Base-by-base conservation (phyloP, 805 yeast genomes). In the Myxozyma vanderwaltii region DNA sequence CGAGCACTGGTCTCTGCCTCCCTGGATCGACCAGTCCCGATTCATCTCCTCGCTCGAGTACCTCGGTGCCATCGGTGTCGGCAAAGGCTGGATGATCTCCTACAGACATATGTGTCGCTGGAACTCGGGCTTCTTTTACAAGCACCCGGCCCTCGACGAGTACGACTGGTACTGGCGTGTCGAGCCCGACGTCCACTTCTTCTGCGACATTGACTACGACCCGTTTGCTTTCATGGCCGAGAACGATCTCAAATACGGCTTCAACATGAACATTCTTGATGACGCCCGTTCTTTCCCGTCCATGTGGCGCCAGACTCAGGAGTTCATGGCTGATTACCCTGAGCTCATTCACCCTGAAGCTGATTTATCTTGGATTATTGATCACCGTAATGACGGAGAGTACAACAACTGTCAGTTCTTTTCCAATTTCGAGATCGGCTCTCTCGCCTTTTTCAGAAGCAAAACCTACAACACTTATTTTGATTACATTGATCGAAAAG, bases 121-220 rank as follows among this genome's bases (percentile, higher is more conserved):
- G 75, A 86, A 86, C 72, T 79, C 86, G 15, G 92, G 92, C 63
- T 85, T 84, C 63, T 86, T 88, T 72, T 86, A 80, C 73, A 75
- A 81, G 58, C 87, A 86, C 71, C 82, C 82, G 49, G 74, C 83
- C 50, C 70, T 90, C 71, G 77, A 79, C 59, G 82, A 84, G 47
- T 67, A 49, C 31, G 66, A 67, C 86, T 91, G 86, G 80, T 89
- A 89, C 78, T 91, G 96, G 97, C 84, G 96, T 73, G 91, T 91
- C 38, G 97, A 91, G 75, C 96, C 96, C n/a, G 86, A 82, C 66
- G 83, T 85, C 67, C 81, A 83, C 71, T 80, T 88, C 65, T 82
- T 76, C 74, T 90, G 96, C 76, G 89, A 89, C 71, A 79, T 91
- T 58, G 83, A 84, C 68, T 86, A 87, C 72, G 96, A 89, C 72